Conservation (phyloP, 1,284 basidiomycete species). For the Meira nashicola region DNA sequence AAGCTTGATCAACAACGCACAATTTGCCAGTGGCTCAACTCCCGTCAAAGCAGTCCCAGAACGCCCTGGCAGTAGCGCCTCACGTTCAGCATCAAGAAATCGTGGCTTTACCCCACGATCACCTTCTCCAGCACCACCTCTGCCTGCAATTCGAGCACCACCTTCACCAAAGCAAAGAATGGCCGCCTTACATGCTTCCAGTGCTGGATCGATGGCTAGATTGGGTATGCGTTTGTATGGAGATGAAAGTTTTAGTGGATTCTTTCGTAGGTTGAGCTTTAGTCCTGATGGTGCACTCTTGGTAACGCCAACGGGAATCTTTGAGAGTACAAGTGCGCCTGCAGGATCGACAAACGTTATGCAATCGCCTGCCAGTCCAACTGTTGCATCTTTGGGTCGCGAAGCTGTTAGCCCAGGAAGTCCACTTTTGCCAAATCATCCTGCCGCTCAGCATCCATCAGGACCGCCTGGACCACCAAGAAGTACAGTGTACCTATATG, state of each 20-base stretch:
- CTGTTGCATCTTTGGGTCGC: neutral
- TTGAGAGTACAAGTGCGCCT: conserved; percentile 54
- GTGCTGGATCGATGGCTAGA: conserved; percentile 20
- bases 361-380: conserved; percentile 1
- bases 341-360: neutral
- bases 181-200: conserved; percentile 21
- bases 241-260: conserved; percentile 90
- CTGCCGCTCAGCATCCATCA: neutral
- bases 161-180: conserved; percentile 41
- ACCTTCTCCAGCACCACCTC: conserved; percentile 55
- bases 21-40: neutral
- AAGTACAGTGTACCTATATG: conserved; percentile 86
- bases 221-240: conserved; percentile 65
- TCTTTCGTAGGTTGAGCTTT: conserved; percentile 88
- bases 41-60: neutral
- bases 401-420: conserved; percentile 29
- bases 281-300: conserved; percentile 90
- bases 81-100: conserved; percentile 33
- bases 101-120: conserved; percentile 33
- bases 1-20: neutral
- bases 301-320: conserved; percentile 90
- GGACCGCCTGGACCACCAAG: conserved; percentile 1
- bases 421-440: conserved; percentile 9
- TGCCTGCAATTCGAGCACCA: conserved; percentile 46
- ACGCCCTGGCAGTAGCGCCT: neutral